Evolutionary conservation across 176 grass and related monocot genomes (phyloP).

Genomic region (Ampelocalamus luodianensis): DNA sequence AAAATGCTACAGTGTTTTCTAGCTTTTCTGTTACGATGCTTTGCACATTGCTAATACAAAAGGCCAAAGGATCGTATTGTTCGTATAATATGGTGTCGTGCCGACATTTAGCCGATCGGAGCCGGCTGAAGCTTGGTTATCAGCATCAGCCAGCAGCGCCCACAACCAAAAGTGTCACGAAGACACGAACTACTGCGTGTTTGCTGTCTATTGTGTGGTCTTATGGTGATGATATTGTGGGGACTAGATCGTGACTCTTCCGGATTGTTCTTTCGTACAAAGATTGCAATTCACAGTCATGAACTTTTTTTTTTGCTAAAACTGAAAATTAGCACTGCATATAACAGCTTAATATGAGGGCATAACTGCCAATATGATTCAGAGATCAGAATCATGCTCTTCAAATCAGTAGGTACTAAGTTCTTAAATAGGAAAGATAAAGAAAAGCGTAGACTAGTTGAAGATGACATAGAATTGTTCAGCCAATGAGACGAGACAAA

Average conservation of each 20-base stretch:
- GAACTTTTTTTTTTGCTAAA: background rate
- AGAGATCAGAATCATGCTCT: background rate
- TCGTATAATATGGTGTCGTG: too few species aligned
- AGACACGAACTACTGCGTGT: too few species aligned
- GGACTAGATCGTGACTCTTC: background rate
- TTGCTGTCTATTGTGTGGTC: too few species aligned
- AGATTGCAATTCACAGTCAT: background rate
- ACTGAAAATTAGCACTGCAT: background rate
- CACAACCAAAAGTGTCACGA: too few species aligned
- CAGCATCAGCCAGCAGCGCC: too few species aligned
- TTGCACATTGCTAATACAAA: too few species aligned
- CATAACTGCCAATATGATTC: background rate
- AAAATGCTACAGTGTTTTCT: too few species aligned
- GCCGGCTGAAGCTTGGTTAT: too few species aligned
- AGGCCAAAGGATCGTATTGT: too few species aligned
- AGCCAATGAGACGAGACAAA: background rate
- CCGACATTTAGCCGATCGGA: too few species aligned
- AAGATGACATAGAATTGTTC: background rate
- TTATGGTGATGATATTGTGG: background rate
- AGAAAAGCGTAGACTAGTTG: background rate
- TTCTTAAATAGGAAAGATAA: background rate
- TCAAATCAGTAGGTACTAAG: background rate
- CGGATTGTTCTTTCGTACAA: background rate
- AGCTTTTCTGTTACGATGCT: too few species aligned
- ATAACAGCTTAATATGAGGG: background rate